Evolutionary conservation across 2,329 filamentous ascomycete genomes (phyloP).

Genomic region (Truncatella angustata): DNA sequence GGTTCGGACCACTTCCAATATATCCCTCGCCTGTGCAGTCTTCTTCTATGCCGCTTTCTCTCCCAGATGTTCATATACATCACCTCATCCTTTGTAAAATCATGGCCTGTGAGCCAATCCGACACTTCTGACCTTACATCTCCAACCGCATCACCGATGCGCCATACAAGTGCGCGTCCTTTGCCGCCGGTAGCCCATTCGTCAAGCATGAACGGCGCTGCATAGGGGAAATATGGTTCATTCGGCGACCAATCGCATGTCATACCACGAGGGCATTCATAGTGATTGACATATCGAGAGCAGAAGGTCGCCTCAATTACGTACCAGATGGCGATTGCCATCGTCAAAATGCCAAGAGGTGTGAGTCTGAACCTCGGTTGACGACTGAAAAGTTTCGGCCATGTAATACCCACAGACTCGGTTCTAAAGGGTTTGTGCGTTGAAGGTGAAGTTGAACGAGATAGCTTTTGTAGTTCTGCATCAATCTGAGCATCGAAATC

Average conservation of each 20-base stretch:
- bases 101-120: slow-evolving; percentile 43
- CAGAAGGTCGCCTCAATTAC: slow-evolving; percentile 53
- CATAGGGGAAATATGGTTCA: slow-evolving; percentile 59
- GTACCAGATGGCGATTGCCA: slow-evolving; percentile 51
- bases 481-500: slow-evolving; percentile 11
- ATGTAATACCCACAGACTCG: slow-evolving; percentile 39
- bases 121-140: slow-evolving; percentile 48
- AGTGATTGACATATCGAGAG: slow-evolving; percentile 51
- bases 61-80: slow-evolving; percentile 43
- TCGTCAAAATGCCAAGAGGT: slow-evolving; percentile 42
- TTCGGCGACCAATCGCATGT: slow-evolving; percentile 55
- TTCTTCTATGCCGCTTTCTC: slow-evolving; percentile 47
- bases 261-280: slow-evolving; percentile 39
- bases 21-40: slow-evolving; percentile 47
- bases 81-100: slow-evolving; percentile 43
- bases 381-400: slow-evolving; percentile 46
- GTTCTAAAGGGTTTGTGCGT: no score
- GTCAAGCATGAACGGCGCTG: slow-evolving; percentile 61
- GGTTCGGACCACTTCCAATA: slow-evolving; percentile 33
- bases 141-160: slow-evolving; percentile 39
- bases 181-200: slow-evolving; percentile 56
- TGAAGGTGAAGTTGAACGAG: no score
- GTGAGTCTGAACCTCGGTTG: slow-evolving; percentile 47
- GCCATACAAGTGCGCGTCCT: slow-evolving; percentile 38
- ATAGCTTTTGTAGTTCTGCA: slow-evolving; percentile 3